Conservation (phyloP, 768 basidiomycete genomes). For the Leucocoprinus birnbaumii region DNA sequence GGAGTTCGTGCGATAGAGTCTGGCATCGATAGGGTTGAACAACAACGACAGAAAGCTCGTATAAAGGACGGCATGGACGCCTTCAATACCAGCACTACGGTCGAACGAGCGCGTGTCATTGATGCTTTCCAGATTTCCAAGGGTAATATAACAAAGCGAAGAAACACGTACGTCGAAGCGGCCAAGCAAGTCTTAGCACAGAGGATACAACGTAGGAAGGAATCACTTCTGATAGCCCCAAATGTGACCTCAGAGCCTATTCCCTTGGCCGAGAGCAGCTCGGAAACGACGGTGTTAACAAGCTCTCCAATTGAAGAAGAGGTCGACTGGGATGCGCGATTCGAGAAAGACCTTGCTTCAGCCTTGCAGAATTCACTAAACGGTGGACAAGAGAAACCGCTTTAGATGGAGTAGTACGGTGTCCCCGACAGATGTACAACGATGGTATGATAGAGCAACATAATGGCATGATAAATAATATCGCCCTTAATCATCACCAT, state of each 20-base stretch:
- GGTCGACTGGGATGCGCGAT: constrained; percentile 7
- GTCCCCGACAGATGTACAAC: not conserved
- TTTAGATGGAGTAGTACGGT: not conserved
- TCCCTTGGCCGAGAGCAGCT: not conserved
- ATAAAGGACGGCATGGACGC: constrained; percentile 37
- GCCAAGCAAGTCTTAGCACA: constrained; percentile 23
- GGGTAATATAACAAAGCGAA: constrained; percentile 26
- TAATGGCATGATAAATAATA: too few species aligned
- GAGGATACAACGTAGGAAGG: not conserved
- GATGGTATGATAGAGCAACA: constrained; percentile 1
- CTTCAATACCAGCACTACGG: constrained; percentile 27
- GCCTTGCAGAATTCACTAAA: constrained; percentile 15
- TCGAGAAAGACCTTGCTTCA: constrained; percentile 1
- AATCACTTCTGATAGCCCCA: not conserved
- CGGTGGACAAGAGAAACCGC: not conserved
- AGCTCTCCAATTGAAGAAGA: not conserved
- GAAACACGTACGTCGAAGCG: constrained; percentile 28
- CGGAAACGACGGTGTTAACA: not conserved
- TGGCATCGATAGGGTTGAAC: constrained; percentile 16
- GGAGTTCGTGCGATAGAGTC: not conserved
- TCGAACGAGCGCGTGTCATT: constrained; percentile 30
- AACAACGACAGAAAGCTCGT: constrained; percentile 31
- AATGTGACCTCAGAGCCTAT: not conserved
- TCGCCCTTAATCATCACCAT: not conserved
- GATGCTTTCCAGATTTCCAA: constrained; percentile 34